phyloP scores from a whole-genome alignment of 225 moss, liverwort and hornwort species.

The Rhytidiadelphus loreus region DNA sequence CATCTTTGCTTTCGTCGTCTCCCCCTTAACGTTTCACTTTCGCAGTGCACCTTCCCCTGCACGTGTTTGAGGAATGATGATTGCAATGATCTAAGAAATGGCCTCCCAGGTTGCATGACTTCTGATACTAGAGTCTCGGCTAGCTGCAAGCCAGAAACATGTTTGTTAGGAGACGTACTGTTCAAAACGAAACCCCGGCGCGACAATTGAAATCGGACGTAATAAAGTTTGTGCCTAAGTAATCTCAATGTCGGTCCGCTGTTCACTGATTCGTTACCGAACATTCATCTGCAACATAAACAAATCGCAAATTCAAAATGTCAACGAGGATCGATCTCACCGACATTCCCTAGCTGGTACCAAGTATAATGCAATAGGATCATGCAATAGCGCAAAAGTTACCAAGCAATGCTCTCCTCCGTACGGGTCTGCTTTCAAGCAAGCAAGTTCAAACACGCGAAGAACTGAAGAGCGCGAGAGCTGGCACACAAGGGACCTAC shows the following conservation, averaged over 20 bases:
- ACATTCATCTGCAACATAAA: neutral
- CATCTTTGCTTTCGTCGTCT: neutral
- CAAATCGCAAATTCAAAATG: neutral
- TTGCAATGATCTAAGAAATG: constrained; percentile 26
- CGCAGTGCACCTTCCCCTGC: constrained; percentile 20
- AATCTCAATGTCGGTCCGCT: neutral
- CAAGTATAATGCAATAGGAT: neutral
- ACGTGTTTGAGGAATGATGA: constrained; percentile 12
- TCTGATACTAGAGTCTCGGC: neutral
- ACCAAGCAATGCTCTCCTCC: neutral
- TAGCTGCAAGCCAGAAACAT: neutral
- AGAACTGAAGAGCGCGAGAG: neutral
- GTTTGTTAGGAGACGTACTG: neutral
- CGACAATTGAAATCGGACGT: neutral
- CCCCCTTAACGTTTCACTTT: neutral
- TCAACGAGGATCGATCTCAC: neutral
- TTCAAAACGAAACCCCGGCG: neutral
- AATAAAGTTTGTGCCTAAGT: neutral
- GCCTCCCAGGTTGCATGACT: constrained; percentile 36
- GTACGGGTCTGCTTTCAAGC: neutral
- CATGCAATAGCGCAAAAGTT: neutral
- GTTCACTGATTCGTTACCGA: neutral
- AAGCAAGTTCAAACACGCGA: neutral
- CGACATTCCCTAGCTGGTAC: neutral
- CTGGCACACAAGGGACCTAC: neutral